phyloP scores from a whole-genome alignment of 1,139 yeast species.

The Kazachstania sp. region DNA sequence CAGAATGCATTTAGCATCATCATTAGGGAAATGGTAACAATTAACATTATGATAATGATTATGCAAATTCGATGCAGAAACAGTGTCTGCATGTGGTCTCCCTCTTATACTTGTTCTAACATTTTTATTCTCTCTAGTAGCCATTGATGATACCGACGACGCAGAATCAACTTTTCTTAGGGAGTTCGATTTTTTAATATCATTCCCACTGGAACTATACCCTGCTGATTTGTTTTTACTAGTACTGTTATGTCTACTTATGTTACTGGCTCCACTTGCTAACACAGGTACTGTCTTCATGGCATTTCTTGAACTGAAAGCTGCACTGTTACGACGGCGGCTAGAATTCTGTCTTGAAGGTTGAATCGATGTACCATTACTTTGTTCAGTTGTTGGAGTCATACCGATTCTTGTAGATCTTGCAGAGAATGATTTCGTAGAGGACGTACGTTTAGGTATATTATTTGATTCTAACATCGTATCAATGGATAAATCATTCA shows the following conservation, averaged over 20 bases:
- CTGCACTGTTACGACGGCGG: conserved; percentile 1
- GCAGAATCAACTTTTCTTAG: conserved; percentile 8
- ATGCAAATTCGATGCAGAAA: conserved; percentile 18
- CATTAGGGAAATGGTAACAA: conserved; percentile 2
- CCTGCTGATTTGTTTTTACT: neutral
- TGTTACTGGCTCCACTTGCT: neutral
- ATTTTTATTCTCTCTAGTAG: conserved; percentile 3
- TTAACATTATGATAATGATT: conserved; percentile 9
- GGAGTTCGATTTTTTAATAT: conserved; percentile 5
- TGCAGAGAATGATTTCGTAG: conserved; percentile 2
- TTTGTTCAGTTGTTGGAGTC: neutral
- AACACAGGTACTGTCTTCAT: neutral
- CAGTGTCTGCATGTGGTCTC: conserved; percentile 18
- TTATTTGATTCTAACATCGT: conserved; percentile 13
- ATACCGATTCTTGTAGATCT: neutral
- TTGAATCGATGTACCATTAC: conserved; percentile 1
- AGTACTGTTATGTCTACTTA: neutral
- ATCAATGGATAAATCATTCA: conserved; percentile 12
- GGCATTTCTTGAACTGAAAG: neutral
- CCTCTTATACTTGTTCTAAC: conserved; percentile 7
- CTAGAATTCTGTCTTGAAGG: conserved; percentile 1
- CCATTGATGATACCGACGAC: conserved; percentile 7
- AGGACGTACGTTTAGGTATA: neutral
- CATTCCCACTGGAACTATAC: neutral
- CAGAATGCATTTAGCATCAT: conserved; percentile 19